Evolutionary conservation across 192 early-diverging fungal genomes (phyloP).

Genomic region (Haplosporangium gracile): DNA sequence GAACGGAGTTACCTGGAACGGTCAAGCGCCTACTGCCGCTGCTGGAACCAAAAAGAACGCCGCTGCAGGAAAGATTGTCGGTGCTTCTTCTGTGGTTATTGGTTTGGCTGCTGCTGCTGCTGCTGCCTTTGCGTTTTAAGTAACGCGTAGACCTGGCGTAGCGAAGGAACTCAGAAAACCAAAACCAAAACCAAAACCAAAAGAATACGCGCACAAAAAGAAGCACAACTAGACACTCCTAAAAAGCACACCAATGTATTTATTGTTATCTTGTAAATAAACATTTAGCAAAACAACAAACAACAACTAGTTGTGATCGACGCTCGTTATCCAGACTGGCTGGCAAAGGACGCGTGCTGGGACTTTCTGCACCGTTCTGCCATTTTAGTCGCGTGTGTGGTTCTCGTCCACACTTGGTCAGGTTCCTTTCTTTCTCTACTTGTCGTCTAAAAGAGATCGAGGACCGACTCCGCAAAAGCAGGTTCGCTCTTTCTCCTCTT

Average conservation of each 20-base stretch:
- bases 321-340: background rate
- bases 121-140: background rate
- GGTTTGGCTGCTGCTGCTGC: background rate
- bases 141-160: background rate
- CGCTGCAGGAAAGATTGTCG: background rate
- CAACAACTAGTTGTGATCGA: background rate
- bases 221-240: no score
- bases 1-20: constrained; percentile 62
- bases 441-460: background rate
- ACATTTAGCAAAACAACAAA: background rate
- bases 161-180: background rate
- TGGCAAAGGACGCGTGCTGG: background rate
- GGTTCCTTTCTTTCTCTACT: background rate
- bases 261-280: background rate
- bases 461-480: background rate
- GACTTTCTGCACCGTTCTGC: background rate
- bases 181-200: background rate
- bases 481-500: no score
- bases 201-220: background rate
- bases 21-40: constrained; percentile 27
- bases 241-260: background rate
- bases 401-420: background rate
- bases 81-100: background rate
- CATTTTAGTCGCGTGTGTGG: background rate
- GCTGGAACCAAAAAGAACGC: constrained; percentile 9